Evolutionary conservation across 176 grass and related monocot genomes (phyloP), one percentile per base, ranked within the genome.

Genomic region (Raddia guianensis): DNA sequence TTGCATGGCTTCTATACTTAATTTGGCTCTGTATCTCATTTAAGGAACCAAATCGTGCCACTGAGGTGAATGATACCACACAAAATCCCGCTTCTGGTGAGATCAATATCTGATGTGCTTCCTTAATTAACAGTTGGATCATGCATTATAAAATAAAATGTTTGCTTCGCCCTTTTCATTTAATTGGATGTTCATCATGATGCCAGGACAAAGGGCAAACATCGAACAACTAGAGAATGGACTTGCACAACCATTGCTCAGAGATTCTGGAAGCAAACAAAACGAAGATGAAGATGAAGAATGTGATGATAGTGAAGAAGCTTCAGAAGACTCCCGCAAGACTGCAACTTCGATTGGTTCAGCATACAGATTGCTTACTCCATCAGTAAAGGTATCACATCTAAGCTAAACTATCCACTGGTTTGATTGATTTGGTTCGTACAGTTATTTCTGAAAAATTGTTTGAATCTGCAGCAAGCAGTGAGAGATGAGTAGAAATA

Each of bases 361-460:
- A 73, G 96, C 96, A 56, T 99, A 99, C 81, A 95, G 90, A 91
- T 85, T 99, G 75, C 96, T 99, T 74, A 99, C 96, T 7, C 92
- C 96, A 7, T 95, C 96, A 49, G 80, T 99, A 35, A 99, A 99
- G 92, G 92, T 98, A 89, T 74, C 9, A 53, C 43, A 43, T 68
- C 56, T 62, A 64, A 21, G 49, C 68, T 70, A 60, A 72, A 70
- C 48, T 63, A 47, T 18, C 12, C 5, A 20, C 15, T 45, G 13
- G 4, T 82, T 78, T 27, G 27, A 53, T 54, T 70, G 6, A 72
- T 68, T 68, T 57, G 9, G 50, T 80, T 64, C 33, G 19, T 51
- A 75, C 57, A 51, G 40, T 19, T 18, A 27, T 70, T 46, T 48
- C 32, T 72, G 19, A 68, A 13, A 51, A 13, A 66, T 52, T 80